Percentiles rank a stretch among this genome's conserved stretches.
phyloP scores from a whole-genome alignment of 441 rosid genomes.

The Lepidium campestre region DNA sequence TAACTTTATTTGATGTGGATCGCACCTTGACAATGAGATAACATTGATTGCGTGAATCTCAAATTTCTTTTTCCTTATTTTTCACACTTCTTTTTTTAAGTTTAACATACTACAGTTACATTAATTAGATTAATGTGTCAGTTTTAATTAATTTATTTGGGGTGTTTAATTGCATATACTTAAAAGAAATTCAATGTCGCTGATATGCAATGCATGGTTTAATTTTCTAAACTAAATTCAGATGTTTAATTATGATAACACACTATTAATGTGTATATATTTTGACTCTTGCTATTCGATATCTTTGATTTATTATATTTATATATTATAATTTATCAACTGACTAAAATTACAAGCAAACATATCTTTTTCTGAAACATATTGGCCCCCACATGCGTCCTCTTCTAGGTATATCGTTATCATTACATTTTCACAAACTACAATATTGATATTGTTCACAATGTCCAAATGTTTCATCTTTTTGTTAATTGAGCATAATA shows the following conservation, averaged over 20 bases:
- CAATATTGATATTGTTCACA: constrained; percentile 17
- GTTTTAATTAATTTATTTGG: not conserved
- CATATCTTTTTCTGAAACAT: constrained; percentile 11
- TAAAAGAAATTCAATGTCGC: not conserved
- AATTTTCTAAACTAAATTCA: too few species aligned
- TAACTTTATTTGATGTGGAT: too few species aligned
- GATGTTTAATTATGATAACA: too few species aligned
- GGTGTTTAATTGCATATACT: not conserved
- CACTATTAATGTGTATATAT: too few species aligned
- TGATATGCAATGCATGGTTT: not conserved
- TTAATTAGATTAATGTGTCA: too few species aligned
- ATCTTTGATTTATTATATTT: too few species aligned
- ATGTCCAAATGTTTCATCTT: not conserved
- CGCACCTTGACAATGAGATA: too few species aligned
- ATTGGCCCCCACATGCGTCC: constrained; percentile 18
- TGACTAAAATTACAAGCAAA: not conserved
- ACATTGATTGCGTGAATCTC: too few species aligned
- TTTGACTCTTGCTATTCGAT: too few species aligned
- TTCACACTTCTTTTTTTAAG: too few species aligned
- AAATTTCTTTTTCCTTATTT: too few species aligned
- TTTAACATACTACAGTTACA: too few species aligned
- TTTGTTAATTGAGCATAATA: not conserved
- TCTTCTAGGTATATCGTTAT: constrained; percentile 7
- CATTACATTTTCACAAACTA: constrained; percentile 16
- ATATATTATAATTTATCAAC: not conserved